Percentiles rank a stretch among this genome's conserved stretches.
Evolutionary conservation across 768 basidiomycete genomes (phyloP).

Genomic region (Leccinum barrowsii): DNA sequence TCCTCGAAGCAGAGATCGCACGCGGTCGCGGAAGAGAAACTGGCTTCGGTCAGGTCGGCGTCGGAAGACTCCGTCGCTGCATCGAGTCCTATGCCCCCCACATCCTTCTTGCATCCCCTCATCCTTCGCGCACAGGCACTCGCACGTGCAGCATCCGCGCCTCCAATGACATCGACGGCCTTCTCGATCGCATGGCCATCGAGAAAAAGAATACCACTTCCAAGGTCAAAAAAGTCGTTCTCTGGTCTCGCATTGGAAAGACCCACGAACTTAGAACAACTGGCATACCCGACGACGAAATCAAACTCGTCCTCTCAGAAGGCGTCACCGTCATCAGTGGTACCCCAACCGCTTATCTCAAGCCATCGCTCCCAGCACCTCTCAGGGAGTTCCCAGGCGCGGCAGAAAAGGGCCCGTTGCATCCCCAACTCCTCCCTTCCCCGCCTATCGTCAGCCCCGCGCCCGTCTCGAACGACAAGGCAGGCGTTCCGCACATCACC

Average conservation of each 20-base stretch:
- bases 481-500: conserved; percentile 33
- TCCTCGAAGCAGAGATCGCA: conserved; percentile 93
- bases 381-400: conserved; percentile 19
- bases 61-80: conserved; percentile 84
- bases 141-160: conserved; percentile 18
- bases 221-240: conserved; percentile 85
- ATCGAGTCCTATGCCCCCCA: conserved; percentile 89
- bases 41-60: conserved; percentile 83
- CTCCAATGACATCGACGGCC: conserved; percentile 55
- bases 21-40: conserved; percentile 63
- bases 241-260: conserved; percentile 86
- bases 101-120: conserved; percentile 73
- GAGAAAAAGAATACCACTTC: conserved; percentile 97
- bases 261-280: conserved; percentile 92
- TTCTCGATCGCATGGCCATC: conserved; percentile 91
- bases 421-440: conserved; percentile 18
- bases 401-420: conserved; percentile 13
- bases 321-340: conserved; percentile 74
- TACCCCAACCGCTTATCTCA: conserved; percentile 39
- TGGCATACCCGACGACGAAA: conserved; percentile 74
- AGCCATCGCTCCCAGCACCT: conserved; percentile 47
- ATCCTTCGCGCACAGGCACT: conserved; percentile 39
- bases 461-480: background rate
- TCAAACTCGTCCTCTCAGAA: conserved; percentile 77
- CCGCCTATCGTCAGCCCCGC: background rate